These are phyloP conservation scores for Quercus variabilis DNA, from an alignment of 306 rosid species.

Conservation along the genomic window DNA sequence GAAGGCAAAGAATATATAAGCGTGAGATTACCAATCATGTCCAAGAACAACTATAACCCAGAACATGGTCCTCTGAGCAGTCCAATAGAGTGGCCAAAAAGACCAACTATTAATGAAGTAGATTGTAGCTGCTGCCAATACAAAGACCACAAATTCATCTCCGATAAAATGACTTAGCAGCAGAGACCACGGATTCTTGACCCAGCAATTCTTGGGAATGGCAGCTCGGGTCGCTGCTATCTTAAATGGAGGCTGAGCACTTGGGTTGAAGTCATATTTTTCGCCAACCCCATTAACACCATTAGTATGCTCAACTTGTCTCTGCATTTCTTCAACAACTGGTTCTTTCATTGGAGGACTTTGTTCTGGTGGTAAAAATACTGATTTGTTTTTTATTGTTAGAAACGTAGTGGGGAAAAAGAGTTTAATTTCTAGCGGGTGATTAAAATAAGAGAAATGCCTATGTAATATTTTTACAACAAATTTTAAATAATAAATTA, in stretches of 20 bases:
- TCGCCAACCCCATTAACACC: slow-evolving; percentile 7
- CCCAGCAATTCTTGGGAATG: slow-evolving; percentile 89
- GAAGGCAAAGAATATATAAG: neutral
- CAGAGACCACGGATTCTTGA: slow-evolving; percentile 75
- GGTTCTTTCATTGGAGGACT: neutral
- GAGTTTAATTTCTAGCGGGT: too few species aligned
- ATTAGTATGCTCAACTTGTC: neutral
- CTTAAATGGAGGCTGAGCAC: slow-evolving; percentile 81
- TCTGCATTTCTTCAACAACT: slow-evolving; percentile 12
- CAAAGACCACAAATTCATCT: slow-evolving; percentile 39
- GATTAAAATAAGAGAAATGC: too few species aligned
- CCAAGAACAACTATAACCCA: slow-evolving; percentile 97
- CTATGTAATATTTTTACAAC: too few species aligned
- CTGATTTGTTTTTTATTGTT: too few species aligned
- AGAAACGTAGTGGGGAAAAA: too few species aligned
- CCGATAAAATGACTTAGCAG: slow-evolving; percentile 48
- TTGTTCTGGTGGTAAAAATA: too few species aligned
- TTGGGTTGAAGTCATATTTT: slow-evolving; percentile 54
- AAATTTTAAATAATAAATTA: too few species aligned
- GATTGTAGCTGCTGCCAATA: slow-evolving; percentile 46
- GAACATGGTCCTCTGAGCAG: slow-evolving; percentile 88
- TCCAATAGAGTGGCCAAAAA: slow-evolving; percentile 77
- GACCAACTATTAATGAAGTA: slow-evolving; percentile 37
- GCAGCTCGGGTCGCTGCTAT: slow-evolving; percentile 78
- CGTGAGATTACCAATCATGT: slow-evolving; percentile 66